Evolutionary conservation across 169 alveolate species (phyloP), one percentile per base, ranked within the genome.

Genomic region (Babesia sp.): DNA sequence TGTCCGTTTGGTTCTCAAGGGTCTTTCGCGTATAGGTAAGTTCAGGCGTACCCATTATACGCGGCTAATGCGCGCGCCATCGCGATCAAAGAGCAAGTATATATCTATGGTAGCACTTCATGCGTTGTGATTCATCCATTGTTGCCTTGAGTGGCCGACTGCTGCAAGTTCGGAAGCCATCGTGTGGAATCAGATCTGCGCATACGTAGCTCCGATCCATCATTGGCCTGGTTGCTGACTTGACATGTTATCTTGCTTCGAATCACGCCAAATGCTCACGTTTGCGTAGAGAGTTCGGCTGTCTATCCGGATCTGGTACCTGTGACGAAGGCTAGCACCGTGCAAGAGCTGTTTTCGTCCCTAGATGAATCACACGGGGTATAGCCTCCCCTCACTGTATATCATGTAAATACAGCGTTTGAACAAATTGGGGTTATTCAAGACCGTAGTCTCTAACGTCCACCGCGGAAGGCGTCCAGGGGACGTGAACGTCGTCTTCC

Each of bases 341-440:
- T 79, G 42, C 63, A 68, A 22, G 87, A 79, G 61, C 70, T 79
- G 29, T 46, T 79, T n/a, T 28, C 50, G 44, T 46, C 44, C 36
- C 61, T 79, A 1, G 81, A 79, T 45, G 77, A 79, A 16, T 7
- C 87, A 14, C 87, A 79, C 72, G 67, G 67, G 76, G 87, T 79
- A 67, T 11, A 20, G 33, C 12, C 24, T 0, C 31, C 2, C n/a
- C 3, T 45, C 33, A 22, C 8, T 0, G 37, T 5, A 14, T 20
- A 11, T 33, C 36, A 64, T 16, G 3, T 46, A 6, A 0, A 6
- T 33, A 24, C 73, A 79, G 87, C 64, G 57, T 0, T 58, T 79
- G 54, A 70, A 59, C 36, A 16, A 51, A 24, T 64, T 79, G 48
- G 81, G 72, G 12, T 29, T 79, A 1, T 79, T 79, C 31, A 79